phyloP scores from a whole-genome alignment of 163 green algal genomes.

The Coccomyxa subellipsoidea region DNA sequence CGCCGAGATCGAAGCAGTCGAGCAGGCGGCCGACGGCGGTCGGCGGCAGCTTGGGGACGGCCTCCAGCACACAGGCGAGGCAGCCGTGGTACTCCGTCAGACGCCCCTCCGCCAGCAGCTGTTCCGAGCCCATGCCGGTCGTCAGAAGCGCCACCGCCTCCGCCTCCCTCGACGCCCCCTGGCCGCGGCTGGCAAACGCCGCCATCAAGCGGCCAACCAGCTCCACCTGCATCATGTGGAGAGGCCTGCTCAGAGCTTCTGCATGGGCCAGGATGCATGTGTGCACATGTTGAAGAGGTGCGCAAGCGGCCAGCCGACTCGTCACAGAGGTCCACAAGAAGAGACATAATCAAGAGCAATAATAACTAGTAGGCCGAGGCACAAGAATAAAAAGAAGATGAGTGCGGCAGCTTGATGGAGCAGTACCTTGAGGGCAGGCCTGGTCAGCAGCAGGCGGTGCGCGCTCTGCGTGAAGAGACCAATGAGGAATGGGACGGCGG shows the following conservation, averaged over 20 bases:
- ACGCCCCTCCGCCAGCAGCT: constrained; percentile 19
- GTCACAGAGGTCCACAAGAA: too few species aligned
- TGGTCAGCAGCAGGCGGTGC: background rate
- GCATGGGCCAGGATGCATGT: too few species aligned
- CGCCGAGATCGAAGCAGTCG: background rate
- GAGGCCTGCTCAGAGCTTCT: too few species aligned
- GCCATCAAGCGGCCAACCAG: constrained; percentile 9
- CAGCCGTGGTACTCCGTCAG: constrained; percentile 26
- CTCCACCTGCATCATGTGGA: constrained; percentile 7
- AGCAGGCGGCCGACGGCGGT: background rate
- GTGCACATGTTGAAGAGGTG: too few species aligned
- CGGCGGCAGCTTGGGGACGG: constrained; percentile 18
- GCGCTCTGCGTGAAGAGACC: background rate
- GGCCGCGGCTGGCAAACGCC: background rate
- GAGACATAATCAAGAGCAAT: too few species aligned
- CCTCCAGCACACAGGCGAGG: constrained; percentile 15
- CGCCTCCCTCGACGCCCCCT: constrained; percentile 10
- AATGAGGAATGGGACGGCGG: constrained; percentile 13
- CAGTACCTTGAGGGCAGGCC: constrained; percentile 8
- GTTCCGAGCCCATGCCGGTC: constrained; percentile 23
- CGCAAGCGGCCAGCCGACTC: too few species aligned
- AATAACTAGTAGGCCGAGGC: too few species aligned
- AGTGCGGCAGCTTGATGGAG: too few species aligned
- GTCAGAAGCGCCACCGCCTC: constrained; percentile 33
- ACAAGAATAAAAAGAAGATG: too few species aligned